A percentile compares a stretch with the other conserved stretches of the same genome.
phyloP scores from a whole-genome alignment of 768 basidiomycete genomes.

The Phylloporus arenicola region DNA sequence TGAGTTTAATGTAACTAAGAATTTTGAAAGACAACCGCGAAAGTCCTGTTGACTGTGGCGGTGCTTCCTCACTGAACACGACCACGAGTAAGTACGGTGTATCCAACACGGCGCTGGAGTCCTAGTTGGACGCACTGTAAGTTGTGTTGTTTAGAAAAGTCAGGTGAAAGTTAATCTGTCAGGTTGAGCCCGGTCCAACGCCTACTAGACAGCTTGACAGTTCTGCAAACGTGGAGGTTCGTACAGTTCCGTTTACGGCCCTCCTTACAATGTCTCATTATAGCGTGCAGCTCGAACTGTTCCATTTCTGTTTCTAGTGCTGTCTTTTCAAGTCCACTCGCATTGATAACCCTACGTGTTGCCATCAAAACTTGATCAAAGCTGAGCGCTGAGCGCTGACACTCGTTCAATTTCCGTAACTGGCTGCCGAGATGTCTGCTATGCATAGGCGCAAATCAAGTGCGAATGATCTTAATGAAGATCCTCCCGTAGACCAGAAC shows the following conservation, averaged over 20 bases:
- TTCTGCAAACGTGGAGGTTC: neutral
- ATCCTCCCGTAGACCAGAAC: constrained; percentile 8
- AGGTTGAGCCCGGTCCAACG: constrained; percentile 7
- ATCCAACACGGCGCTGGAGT: too few relatives aligned
- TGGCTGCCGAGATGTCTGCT: constrained; percentile 5
- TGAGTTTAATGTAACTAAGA: too few relatives aligned
- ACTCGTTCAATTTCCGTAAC: neutral
- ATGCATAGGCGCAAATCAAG: constrained; percentile 45
- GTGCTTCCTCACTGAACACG: neutral
- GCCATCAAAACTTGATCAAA: neutral
- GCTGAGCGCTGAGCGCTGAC: too few relatives aligned
- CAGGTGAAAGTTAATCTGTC: neutral
- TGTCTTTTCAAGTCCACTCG: neutral
- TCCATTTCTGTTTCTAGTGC: neutral
- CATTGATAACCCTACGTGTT: neutral
- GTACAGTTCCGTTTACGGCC: neutral
- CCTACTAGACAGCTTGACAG: neutral
- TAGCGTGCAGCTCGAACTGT: neutral
- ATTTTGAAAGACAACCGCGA: too few relatives aligned
- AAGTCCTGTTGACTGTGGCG: too few relatives aligned
- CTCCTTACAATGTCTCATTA: constrained; percentile 1
- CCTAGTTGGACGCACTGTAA: neutral
- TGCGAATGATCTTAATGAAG: constrained; percentile 35
- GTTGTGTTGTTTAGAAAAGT: neutral
- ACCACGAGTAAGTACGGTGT: neutral